Evolutionary conservation across 306 rosid species (phyloP).

Genomic region (Gastrolobium villosum): DNA sequence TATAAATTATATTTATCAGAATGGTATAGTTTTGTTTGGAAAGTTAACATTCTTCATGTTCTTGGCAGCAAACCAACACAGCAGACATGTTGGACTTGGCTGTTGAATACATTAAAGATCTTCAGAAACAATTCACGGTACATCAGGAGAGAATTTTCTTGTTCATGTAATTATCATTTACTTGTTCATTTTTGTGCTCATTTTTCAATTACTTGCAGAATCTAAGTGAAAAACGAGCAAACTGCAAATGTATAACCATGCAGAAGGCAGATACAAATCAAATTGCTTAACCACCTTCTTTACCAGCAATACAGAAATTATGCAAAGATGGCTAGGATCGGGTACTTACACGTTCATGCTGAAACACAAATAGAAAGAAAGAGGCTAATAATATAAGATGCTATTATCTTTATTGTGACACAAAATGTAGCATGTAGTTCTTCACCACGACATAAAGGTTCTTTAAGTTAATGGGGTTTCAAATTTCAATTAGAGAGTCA

Average conservation of each 20-base stretch:
- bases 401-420: conserved; percentile 36
- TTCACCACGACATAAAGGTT: conserved; percentile 42
- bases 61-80: conserved; percentile 92
- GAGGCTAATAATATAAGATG: conserved; percentile 43
- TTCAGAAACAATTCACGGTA: conserved; percentile 93
- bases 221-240: conserved; percentile 73
- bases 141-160: not conserved
- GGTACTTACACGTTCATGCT: conserved; percentile 27
- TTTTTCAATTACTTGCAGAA: conserved; percentile 55
- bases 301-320: conserved; percentile 40
- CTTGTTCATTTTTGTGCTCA: not conserved
- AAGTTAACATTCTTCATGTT: conserved; percentile 38
- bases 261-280: conserved; percentile 64
- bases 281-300: conserved; percentile 53
- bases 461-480: conserved; percentile 46
- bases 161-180: not conserved
- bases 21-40: not conserved
- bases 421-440: conserved; percentile 42
- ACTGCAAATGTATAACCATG: conserved; percentile 74
- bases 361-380: conserved; percentile 49
- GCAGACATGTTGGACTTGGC: conserved; percentile 99
- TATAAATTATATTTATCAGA: not conserved
- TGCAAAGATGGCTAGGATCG: conserved; percentile 48
- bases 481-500: conserved; percentile 41
- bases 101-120: conserved; percentile 89